These are phyloP conservation scores for Pholiota adiposa DNA, from an alignment of 1,284 basidiomycete species.

Conservation along the genomic window DNA sequence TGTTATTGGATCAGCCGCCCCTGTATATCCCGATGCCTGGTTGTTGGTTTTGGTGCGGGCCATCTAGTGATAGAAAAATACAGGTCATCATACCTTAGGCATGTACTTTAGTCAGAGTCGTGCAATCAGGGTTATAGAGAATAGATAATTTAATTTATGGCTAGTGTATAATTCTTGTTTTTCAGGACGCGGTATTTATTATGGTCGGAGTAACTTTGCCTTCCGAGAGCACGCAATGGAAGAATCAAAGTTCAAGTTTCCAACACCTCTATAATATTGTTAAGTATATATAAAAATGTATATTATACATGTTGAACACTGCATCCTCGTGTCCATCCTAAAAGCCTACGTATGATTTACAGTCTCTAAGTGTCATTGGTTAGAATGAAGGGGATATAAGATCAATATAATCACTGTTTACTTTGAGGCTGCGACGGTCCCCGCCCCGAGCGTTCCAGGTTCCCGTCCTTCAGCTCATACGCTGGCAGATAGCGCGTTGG, in stretches of 20 bases:
- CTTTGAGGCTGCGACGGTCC: conserved; percentile 29
- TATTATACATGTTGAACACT: neutral
- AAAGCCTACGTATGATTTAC: neutral
- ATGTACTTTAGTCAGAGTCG: no score
- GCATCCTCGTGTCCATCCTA: neutral
- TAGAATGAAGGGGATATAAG: neutral
- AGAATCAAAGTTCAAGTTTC: no score
- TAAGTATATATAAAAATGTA: neutral
- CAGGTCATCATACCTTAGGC: neutral
- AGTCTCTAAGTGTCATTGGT: neutral
- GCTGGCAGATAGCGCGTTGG: conserved; percentile 67
- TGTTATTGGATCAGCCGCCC: neutral
- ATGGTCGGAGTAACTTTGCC: no score
- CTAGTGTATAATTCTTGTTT: neutral
- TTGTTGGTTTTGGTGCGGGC: neutral
- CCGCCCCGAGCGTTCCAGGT: conserved; percentile 74
- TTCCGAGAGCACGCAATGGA: no score
- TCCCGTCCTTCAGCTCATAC: conserved; percentile 78
- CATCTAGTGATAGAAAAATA: neutral
- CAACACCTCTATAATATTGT: neutral
- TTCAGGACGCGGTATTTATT: neutral
- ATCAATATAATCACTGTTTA: conserved; percentile 1
- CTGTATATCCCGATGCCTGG: neutral
- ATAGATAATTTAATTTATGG: neutral
- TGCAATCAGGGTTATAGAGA: neutral